Percentiles rank a stretch among this genome's conserved stretches.
These are phyloP conservation scores for Lecanicillium sp. DNA, from an alignment of 2,329 filamentous ascomycete species.

Conservation along the genomic window DNA sequence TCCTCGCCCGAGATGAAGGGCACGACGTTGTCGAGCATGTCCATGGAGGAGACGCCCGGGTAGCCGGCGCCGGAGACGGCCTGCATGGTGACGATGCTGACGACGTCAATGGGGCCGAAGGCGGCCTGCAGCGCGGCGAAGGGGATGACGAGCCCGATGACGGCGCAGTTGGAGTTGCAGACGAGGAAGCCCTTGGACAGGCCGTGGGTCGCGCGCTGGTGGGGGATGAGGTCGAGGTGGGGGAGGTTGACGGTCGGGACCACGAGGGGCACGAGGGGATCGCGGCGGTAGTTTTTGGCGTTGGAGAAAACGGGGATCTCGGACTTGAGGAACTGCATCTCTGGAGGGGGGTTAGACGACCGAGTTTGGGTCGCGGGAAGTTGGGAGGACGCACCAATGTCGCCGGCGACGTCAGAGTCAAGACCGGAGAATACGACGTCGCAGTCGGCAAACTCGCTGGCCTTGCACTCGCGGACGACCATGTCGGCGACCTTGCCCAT, in stretches of 20 bases:
- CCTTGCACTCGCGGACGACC: constrained; percentile 77
- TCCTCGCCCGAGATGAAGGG: constrained; percentile 92
- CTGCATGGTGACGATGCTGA: constrained; percentile 85
- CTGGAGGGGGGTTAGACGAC: constrained; percentile 36
- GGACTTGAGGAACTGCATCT: constrained; percentile 84
- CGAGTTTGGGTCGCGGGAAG: background rate
- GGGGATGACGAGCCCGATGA: constrained; percentile 92
- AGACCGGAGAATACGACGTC: constrained; percentile 91
- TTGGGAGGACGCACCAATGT: constrained; percentile 65
- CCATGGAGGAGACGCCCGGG: constrained; percentile 86
- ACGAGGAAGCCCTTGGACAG: constrained; percentile 85
- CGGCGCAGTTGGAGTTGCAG: constrained; percentile 97
- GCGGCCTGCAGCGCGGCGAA: constrained; percentile 82
- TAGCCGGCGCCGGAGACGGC: constrained; percentile 91
- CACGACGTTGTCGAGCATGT: constrained; percentile 92
- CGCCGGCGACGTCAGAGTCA: constrained; percentile 86
- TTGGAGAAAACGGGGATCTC: constrained; percentile 94
- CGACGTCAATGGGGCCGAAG: constrained; percentile 74
- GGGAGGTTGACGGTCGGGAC: constrained; percentile 90
- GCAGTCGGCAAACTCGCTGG: constrained; percentile 79
- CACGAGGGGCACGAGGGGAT: constrained; percentile 85
- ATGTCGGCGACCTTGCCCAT: constrained; percentile 77
- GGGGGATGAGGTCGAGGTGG: constrained; percentile 82
- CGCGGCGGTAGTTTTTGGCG: constrained; percentile 91
- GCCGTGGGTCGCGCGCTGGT: constrained; percentile 68